These are phyloP conservation scores for Oryza longistaminata DNA, from an alignment of 176 grass and related monocot species.

Conservation along the genomic window DNA sequence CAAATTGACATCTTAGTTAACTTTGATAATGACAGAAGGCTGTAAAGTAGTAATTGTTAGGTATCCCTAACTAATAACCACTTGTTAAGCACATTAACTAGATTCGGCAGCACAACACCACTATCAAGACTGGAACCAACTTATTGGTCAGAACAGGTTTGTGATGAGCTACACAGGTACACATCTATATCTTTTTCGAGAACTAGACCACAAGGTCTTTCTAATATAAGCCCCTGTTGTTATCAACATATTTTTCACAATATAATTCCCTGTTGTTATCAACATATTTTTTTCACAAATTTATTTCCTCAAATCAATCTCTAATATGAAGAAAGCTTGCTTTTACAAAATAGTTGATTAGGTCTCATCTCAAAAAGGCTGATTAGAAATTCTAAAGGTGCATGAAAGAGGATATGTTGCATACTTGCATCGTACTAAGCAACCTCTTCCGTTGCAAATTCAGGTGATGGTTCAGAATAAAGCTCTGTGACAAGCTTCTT, in stretches of 20 bases:
- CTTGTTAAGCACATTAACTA: slow-evolving; percentile 1
- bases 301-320: neutral
- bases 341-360: neutral
- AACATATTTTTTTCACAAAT: neutral
- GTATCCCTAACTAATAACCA: neutral
- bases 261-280: too few relatives aligned
- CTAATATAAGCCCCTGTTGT: neutral
- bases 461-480: neutral
- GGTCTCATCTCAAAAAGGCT: too few relatives aligned
- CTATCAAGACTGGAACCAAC: neutral
- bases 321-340: neutral
- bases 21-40: neutral
- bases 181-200: slow-evolving; percentile 27
- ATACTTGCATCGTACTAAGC: neutral
- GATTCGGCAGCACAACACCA: neutral
- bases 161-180: neutral
- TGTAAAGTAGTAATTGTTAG: neutral
- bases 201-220: neutral
- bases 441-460: neutral
- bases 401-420: neutral
- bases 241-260: neutral
- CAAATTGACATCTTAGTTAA: neutral
- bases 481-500: neutral
- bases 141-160: neutral
- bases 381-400: neutral